phyloP scores from a whole-genome alignment of 2,329 filamentous ascomycete genomes.

The Fusarium keratoplasticum region DNA sequence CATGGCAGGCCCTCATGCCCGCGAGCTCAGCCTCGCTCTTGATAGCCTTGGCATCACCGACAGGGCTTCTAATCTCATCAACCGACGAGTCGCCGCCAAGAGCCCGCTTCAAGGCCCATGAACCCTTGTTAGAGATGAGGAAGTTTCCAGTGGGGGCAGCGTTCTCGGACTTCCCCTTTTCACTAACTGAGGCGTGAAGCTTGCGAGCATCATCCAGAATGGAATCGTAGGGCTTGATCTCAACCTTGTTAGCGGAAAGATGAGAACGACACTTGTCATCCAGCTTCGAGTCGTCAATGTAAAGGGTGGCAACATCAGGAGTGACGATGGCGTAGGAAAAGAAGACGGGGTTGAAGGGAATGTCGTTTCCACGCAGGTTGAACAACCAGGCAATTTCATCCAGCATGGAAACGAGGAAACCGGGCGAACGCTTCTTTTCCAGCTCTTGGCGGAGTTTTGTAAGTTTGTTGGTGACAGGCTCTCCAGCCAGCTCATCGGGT shows the following conservation, averaged over 20 bases:
- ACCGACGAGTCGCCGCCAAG: constrained; percentile 88
- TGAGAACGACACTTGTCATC: constrained; percentile 75
- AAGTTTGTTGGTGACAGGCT: constrained; percentile 84
- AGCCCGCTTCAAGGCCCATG: constrained; percentile 90
- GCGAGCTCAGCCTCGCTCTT: constrained; percentile 92
- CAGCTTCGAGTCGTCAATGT: constrained; percentile 85
- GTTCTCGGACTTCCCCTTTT: constrained; percentile 49
- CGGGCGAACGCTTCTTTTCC: constrained; percentile 87
- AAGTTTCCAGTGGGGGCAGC: constrained; percentile 70
- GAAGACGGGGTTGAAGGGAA: constrained; percentile 98
- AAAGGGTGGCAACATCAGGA: constrained; percentile 79
- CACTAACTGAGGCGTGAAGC: constrained; percentile 59
- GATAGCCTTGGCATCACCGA: constrained; percentile 91
- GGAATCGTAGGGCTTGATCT: constrained; percentile 82
- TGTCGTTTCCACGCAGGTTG: constrained; percentile 93
- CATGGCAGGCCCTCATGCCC: constrained; percentile 94
- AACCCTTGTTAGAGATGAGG: constrained; percentile 87
- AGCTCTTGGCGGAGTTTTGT: constrained; percentile 89
- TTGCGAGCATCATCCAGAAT: constrained; percentile 83
- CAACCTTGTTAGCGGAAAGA: constrained; percentile 75
- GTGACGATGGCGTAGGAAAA: constrained; percentile 96
- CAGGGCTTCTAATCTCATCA: constrained; percentile 87
- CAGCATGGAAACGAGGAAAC: constrained; percentile 92
- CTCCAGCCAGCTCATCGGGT: constrained; percentile 80
- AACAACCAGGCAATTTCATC: constrained; percentile 99